Base-by-base conservation (phyloP, 2,329 filamentous ascomycete species). In the Colletotrichum destructivum region DNA sequence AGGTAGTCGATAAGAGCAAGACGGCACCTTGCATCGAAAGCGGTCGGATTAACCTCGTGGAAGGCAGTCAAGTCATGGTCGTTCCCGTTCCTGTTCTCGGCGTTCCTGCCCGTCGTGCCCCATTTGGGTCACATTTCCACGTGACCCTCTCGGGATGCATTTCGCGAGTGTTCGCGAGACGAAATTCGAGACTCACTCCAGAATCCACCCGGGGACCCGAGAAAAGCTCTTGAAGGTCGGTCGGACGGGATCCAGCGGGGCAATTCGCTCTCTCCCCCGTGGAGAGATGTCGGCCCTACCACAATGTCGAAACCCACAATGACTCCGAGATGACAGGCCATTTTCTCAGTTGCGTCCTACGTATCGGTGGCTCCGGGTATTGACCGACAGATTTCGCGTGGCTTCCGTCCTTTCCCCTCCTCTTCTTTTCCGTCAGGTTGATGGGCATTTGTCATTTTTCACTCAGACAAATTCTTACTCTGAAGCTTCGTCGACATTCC, bases 241-340 rank as follows among this genome's bases (percentile, higher is more conserved):
- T 12, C 21, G 21, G 21, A 42, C 54, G 52, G 35, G 35, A 38
- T 8, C 2, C 9, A 8, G 54, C 46, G 59, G 60, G 54, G 40
- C 11, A 72, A 60, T 56, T 66, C 69, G 65, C 59, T 54, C 23
- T 63, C 23, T 55, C 47, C 51, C 55, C 42, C 65, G 65, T 72
- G 69, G 69, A 64, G 65, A 69, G 65, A 69, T 21, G 40, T 72
- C 69, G 69, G 69, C 69, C 66, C 42, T 72, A 72, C 54, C 69
- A 71, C 59, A 35, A 49, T 47, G 46, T 55, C 40, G 15, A 54
- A 69, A 60, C n/a, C 69, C 69, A 69, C 69, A 72, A 72, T 72
- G 69, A 18, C 65, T 38, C 69, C 69, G 69, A 72, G 35, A 72
- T 72, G 69, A 69, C 59, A 55, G 69, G 54, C 59, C 54, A 60